Percentiles rank a stretch among this genome's conserved stretches.
Evolutionary conservation across 306 rosid species (phyloP).

Genomic region (Medicago lupulina): DNA sequence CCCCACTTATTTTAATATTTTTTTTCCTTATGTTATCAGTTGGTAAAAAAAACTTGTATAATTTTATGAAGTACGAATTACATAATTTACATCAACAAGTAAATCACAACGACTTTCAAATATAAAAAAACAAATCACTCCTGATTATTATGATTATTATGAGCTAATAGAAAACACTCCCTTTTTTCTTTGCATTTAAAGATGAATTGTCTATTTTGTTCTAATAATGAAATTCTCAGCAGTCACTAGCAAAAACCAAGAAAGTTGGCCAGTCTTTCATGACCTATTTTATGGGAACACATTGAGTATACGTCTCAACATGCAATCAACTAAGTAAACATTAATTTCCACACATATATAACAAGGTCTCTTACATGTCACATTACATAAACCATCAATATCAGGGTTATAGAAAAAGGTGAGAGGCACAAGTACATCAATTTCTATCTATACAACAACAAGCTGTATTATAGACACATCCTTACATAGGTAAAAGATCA

Average conservation of each 20-base stretch:
- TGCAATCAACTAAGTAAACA: constrained; percentile 20
- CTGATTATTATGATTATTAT: background rate
- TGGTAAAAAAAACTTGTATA: background rate
- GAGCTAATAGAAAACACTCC: background rate
- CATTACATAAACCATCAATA: constrained; percentile 41
- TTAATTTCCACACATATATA: constrained; percentile 34
- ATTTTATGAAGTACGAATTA: too few species aligned
- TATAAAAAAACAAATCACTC: constrained; percentile 1
- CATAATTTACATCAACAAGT: background rate
- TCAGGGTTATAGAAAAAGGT: constrained; percentile 40
- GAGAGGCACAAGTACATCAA: constrained; percentile 39
- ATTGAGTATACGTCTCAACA: constrained; percentile 43
- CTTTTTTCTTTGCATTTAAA: background rate
- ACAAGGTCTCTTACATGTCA: constrained; percentile 44
- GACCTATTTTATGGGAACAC: constrained; percentile 37
- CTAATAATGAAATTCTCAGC: constrained; percentile 21
- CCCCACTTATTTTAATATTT: background rate
- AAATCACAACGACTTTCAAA: background rate
- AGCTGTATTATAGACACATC: constrained; percentile 41
- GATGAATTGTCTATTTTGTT: constrained; percentile 40
- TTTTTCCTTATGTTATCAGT: background rate
- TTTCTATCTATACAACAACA: constrained; percentile 37
- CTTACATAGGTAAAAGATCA: constrained; percentile 56
- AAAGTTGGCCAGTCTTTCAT: constrained; percentile 44
- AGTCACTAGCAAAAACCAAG: constrained; percentile 15